Conservation (phyloP, 2,329 filamentous ascomycete species). For the Xylariaceae sp. region DNA sequence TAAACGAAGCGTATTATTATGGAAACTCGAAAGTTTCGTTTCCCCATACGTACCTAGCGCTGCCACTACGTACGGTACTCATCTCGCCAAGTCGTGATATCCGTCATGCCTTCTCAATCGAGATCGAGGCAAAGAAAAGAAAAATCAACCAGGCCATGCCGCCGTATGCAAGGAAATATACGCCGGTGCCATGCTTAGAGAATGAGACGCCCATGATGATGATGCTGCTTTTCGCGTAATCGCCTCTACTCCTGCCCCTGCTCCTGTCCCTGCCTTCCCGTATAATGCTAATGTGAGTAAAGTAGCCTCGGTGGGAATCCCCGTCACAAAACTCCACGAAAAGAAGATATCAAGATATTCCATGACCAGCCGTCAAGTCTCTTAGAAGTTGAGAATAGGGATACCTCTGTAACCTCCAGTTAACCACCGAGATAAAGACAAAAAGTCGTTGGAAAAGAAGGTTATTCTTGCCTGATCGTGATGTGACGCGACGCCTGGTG, state of each 20-base stretch:
- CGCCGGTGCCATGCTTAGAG: constrained; percentile 7
- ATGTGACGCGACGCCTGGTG: not conserved
- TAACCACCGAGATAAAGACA: not conserved
- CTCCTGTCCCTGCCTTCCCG: too few species aligned
- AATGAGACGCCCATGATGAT: not conserved
- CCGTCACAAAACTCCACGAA: not conserved
- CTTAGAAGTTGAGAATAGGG: not conserved
- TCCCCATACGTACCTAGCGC: constrained; percentile 3
- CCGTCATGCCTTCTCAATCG: constrained; percentile 2
- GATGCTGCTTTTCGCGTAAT: too few species aligned
- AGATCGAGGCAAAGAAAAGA: not conserved
- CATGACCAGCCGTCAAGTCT: not conserved
- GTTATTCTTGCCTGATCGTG: too few species aligned
- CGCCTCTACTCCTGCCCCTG: too few species aligned
- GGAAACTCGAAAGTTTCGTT: not conserved
- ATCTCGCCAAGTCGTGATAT: not conserved
- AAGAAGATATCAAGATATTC: not conserved
- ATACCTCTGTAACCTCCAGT: not conserved
- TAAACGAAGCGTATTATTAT: constrained; percentile 4
- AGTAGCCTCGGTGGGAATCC: not conserved
- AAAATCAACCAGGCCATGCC: not conserved
- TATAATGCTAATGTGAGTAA: too few species aligned
- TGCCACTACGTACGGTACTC: not conserved
- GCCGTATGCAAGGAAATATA: constrained; percentile 4
- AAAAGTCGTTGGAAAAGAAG: not conserved